phyloP scores from a whole-genome alignment of 1,139 yeast species.

The Yamadazyma siamensis region DNA sequence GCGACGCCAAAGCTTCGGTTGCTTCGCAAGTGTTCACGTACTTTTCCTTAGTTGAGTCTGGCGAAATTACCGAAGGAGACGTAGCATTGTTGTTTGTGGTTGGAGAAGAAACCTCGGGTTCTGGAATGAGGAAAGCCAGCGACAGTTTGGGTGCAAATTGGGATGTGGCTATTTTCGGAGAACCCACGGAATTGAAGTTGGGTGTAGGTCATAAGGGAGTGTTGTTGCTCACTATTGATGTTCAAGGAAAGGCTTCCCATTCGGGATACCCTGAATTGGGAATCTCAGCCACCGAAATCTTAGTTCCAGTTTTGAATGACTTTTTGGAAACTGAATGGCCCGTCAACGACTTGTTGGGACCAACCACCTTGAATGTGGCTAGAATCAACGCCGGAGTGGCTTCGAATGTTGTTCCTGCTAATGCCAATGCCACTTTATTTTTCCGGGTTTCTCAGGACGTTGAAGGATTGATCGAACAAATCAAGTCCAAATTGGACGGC shows the following conservation, averaged over 20 bases:
- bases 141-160: constrained; percentile 43
- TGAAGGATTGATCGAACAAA: constrained; percentile 30
- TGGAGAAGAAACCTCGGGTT: constrained; percentile 64
- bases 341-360: constrained; percentile 51
- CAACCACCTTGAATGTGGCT: constrained; percentile 62
- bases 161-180: constrained; percentile 68
- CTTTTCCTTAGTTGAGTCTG: constrained; percentile 36
- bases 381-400: constrained; percentile 57
- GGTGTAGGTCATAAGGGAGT: constrained; percentile 72
- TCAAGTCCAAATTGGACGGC: constrained; percentile 31
- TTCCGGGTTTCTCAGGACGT: constrained; percentile 55
- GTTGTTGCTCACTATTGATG: constrained; percentile 37
- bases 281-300: constrained; percentile 55
- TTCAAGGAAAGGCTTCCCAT: constrained; percentile 60
- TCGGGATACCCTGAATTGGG: constrained; percentile 73
- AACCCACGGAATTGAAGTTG: constrained; percentile 67
- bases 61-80: constrained; percentile 49
- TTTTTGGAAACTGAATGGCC: constrained; percentile 43
- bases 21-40: constrained; percentile 59
- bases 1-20: constrained; percentile 68
- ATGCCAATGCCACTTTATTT: constrained; percentile 47
- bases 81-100: constrained; percentile 60
- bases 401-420: constrained; percentile 61
- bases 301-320: constrained; percentile 46
- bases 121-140: constrained; percentile 52